These are phyloP conservation scores for Fusarium verticillioides DNA, from an alignment of 2,329 filamentous ascomycete species.

Conservation along the genomic window DNA sequence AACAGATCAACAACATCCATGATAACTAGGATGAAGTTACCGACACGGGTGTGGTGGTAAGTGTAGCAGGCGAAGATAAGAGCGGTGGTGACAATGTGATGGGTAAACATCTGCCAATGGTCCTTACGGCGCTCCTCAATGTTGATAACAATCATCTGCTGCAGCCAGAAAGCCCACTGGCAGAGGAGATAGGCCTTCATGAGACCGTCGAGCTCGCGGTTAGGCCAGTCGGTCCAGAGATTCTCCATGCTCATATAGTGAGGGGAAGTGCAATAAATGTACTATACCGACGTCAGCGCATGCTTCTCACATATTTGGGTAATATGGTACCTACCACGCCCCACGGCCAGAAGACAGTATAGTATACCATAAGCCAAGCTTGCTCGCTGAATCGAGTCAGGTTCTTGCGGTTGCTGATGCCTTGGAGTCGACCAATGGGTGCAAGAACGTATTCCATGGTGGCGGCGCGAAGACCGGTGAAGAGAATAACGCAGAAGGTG, in stretches of 20 bases:
- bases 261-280: slow-evolving; percentile 80
- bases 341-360: slow-evolving; percentile 81
- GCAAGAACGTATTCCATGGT: slow-evolving; percentile 88
- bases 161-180: slow-evolving; percentile 92
- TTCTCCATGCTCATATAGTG: slow-evolving; percentile 82
- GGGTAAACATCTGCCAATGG: slow-evolving; percentile 93
- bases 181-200: slow-evolving; percentile 91
- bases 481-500: slow-evolving; percentile 81
- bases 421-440: slow-evolving; percentile 77
- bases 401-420: slow-evolving; percentile 80
- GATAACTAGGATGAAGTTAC: slow-evolving; percentile 86
- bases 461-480: slow-evolving; percentile 86
- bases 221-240: slow-evolving; percentile 88
- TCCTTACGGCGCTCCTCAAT: slow-evolving; percentile 96
- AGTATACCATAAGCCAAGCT: slow-evolving; percentile 90
- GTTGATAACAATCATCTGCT: slow-evolving; percentile 93
- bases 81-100: slow-evolving; percentile 88
- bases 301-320: neutral
- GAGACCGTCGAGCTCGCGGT: slow-evolving; percentile 76
- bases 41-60: slow-evolving; percentile 88
- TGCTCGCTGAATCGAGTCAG: slow-evolving; percentile 91
- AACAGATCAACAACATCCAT: slow-evolving; percentile 96
- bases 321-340: slow-evolving; percentile 74
- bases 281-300: slow-evolving; percentile 61
- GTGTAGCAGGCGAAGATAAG: slow-evolving; percentile 86